These are phyloP conservation scores for Candida qinlingensis DNA, from an alignment of 805 yeast species.

Conservation along the genomic window DNA sequence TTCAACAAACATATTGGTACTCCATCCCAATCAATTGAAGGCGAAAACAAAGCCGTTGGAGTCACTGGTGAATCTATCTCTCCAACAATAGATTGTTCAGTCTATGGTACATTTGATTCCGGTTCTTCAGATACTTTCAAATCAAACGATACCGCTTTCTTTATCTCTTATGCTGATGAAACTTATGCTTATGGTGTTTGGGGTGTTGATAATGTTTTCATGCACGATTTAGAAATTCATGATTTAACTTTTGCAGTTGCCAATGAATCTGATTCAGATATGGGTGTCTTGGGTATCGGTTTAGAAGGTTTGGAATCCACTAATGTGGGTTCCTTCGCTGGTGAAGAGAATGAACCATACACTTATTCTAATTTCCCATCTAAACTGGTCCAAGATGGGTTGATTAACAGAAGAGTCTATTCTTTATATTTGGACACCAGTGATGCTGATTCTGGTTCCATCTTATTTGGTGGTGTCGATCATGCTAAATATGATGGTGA, in stretches of 20 bases:
- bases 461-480: constrained; percentile 72
- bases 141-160: constrained; percentile 31
- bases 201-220: constrained; percentile 47
- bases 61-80: not conserved
- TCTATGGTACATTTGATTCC: constrained; percentile 35
- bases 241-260: constrained; percentile 71
- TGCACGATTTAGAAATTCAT: constrained; percentile 48
- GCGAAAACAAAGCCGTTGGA: not conserved
- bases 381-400: constrained; percentile 51
- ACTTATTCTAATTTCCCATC: constrained; percentile 64
- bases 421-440: constrained; percentile 53
- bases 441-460: constrained; percentile 40
- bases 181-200: constrained; percentile 31
- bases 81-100: constrained; percentile 20
- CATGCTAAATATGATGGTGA: constrained; percentile 53
- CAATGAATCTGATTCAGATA: constrained; percentile 50
- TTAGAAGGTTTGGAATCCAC: constrained; percentile 65
- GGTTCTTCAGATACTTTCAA: constrained; percentile 29
- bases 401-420: constrained; percentile 49
- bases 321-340: constrained; percentile 27
- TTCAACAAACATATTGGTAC: not conserved
- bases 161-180: constrained; percentile 45
- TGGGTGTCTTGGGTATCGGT: constrained; percentile 75
- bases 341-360: constrained; percentile 20
- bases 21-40: not conserved